These are phyloP conservation scores for Umbelopsis vinacea DNA, from an alignment of 192 early-diverging fungal genomes.

Conservation along the genomic window DNA sequence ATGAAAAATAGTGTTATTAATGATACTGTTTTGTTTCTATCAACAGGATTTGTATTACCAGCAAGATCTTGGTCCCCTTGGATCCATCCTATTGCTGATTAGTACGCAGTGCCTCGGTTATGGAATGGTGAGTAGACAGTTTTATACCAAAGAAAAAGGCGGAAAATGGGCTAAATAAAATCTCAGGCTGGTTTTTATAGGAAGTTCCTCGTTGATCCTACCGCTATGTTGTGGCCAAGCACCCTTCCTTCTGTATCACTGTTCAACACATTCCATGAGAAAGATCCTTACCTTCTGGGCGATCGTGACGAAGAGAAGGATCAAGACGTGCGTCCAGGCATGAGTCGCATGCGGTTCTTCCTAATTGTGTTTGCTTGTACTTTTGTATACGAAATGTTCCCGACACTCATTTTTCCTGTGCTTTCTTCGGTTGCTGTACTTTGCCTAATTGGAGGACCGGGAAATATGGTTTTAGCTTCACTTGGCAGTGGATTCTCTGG, in stretches of 20 bases:
- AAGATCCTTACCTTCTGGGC: not conserved
- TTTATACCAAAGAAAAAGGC: not conserved
- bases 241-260: constrained; percentile 29
- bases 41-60: constrained; percentile 47
- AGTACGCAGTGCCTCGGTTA: constrained; percentile 38
- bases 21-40: not conserved
- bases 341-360: constrained; percentile 41
- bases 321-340: not conserved
- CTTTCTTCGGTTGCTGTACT: constrained; percentile 23
- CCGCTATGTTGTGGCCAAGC: constrained; percentile 25
- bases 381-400: constrained; percentile 51
- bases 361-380: constrained; percentile 41
- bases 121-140: constrained; percentile 26
- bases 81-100: constrained; percentile 30
- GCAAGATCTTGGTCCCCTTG: constrained; percentile 20
- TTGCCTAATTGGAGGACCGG: constrained; percentile 12
- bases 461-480: not conserved
- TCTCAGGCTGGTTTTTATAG: constrained; percentile 26
- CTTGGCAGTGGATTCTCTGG: constrained; percentile 22
- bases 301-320: not conserved
- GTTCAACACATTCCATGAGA: constrained; percentile 31
- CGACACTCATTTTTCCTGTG: constrained; percentile 46
- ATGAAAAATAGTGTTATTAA: not conserved
- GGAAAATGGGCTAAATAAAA: not conserved
- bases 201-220: constrained; percentile 19